phyloP scores from a whole-genome alignment of 495 filamentous ascomycete genomes.

The Daldinia concentrica region DNA sequence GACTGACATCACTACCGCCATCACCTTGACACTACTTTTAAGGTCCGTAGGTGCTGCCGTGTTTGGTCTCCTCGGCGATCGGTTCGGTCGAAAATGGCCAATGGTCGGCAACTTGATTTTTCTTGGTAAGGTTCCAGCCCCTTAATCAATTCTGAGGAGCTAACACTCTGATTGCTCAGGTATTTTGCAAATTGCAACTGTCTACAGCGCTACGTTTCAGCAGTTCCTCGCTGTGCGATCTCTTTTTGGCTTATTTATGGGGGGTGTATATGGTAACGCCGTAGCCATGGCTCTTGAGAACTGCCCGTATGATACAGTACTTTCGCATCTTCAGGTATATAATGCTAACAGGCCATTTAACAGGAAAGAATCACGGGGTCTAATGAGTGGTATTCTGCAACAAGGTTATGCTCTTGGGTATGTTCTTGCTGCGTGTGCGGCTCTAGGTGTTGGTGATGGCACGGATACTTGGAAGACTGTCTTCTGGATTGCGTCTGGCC shows the following conservation, averaged over 20 bases:
- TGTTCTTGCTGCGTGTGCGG: slow-evolving; percentile 74
- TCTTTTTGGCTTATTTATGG: slow-evolving; percentile 85
- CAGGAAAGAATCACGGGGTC: slow-evolving; percentile 67
- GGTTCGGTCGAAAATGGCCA: slow-evolving; percentile 82
- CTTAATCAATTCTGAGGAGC: slow-evolving; percentile 19
- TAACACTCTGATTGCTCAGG: slow-evolving; percentile 48
- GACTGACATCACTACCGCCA: slow-evolving; percentile 75
- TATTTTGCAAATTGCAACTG: slow-evolving; percentile 75
- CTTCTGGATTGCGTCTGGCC: slow-evolving; percentile 69
- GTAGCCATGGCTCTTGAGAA: slow-evolving; percentile 83
- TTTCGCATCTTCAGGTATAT: slow-evolving; percentile 4
- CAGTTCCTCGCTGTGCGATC: slow-evolving; percentile 75
- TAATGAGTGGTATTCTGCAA: slow-evolving; percentile 82
- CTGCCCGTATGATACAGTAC: slow-evolving; percentile 61
- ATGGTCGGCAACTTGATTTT: slow-evolving; percentile 78
- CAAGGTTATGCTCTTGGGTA: slow-evolving; percentile 82
- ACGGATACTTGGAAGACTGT: slow-evolving; percentile 70
- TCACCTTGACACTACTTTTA: slow-evolving; percentile 77
- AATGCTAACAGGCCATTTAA: slow-evolving; percentile 27
- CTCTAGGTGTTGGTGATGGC: slow-evolving; percentile 68
- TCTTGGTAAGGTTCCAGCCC: slow-evolving; percentile 45
- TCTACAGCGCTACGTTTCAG: slow-evolving; percentile 71
- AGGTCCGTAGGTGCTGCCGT: slow-evolving; percentile 73
- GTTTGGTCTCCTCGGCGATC: slow-evolving; percentile 78
- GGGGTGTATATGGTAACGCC: slow-evolving; percentile 83